Evolutionary conservation across 768 basidiomycete species (phyloP).

Genomic region (Boletus vinaceobasis): DNA sequence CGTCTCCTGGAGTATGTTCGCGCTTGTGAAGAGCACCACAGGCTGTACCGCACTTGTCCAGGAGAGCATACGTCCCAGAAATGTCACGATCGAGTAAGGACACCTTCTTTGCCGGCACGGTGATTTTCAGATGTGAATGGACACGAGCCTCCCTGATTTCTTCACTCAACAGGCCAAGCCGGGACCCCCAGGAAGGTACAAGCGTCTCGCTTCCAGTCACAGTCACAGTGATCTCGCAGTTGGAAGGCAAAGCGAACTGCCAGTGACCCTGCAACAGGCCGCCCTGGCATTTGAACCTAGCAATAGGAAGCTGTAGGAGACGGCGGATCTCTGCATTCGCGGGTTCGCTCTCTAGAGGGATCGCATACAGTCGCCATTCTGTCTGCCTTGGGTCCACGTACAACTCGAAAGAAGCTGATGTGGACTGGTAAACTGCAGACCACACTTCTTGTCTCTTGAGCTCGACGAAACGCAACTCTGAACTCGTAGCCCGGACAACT

Average conservation of each 20-base stretch:
- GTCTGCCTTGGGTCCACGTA: constrained; percentile 70
- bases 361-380: constrained; percentile 84
- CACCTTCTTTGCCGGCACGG: constrained; percentile 47
- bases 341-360: constrained; percentile 61
- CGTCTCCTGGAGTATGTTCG: constrained; percentile 40
- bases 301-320: constrained; percentile 71
- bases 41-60: constrained; percentile 88
- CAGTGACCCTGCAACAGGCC: constrained; percentile 68
- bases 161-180: constrained; percentile 66
- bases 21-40: constrained; percentile 79
- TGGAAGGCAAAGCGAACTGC: constrained; percentile 75
- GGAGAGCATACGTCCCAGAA: constrained; percentile 71
- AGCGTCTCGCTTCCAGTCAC: constrained; percentile 58
- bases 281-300: constrained; percentile 56
- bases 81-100: constrained; percentile 71
- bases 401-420: constrained; percentile 69
- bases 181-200: constrained; percentile 82
- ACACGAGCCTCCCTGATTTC: constrained; percentile 67
- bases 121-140: constrained; percentile 61
- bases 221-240: constrained; percentile 52
- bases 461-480: constrained; percentile 78
- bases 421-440: constrained; percentile 75
- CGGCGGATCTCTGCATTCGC: constrained; percentile 79
- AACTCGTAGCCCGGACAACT: constrained; percentile 53
- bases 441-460: constrained; percentile 87